Conservation (phyloP, 1,139 yeast species). For the Scheffersomyces illinoinensis region DNA sequence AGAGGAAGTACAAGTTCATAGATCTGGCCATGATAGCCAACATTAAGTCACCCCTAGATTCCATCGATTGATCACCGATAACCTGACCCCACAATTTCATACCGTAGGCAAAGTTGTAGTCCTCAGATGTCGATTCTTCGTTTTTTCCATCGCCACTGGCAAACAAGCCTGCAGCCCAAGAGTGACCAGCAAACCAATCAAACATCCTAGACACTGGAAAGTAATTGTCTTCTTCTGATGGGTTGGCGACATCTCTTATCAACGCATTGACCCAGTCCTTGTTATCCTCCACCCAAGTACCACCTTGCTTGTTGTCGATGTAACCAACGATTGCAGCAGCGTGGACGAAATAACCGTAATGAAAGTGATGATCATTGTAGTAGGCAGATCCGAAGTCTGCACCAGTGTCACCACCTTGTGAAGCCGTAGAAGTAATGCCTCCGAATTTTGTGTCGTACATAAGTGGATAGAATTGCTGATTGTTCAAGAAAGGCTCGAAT, state of each 20-base stretch:
- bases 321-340: conserved; percentile 77
- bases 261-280: conserved; percentile 65
- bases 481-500: conserved; percentile 47
- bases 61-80: conserved; percentile 71
- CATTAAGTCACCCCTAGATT: conserved; percentile 76
- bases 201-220: conserved; percentile 80
- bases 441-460: conserved; percentile 68
- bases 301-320: conserved; percentile 59
- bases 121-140: conserved; percentile 81
- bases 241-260: conserved; percentile 78
- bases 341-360: conserved; percentile 74
- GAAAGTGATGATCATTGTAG: conserved; percentile 81
- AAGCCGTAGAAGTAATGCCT: conserved; percentile 69
- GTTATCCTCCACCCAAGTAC: conserved; percentile 66
- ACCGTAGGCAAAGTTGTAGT: conserved; percentile 77
- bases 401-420: conserved; percentile 45
- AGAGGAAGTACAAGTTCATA: conserved; percentile 62
- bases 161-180: conserved; percentile 81
- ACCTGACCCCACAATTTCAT: conserved; percentile 81
- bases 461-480: conserved; percentile 58
- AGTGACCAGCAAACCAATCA: conserved; percentile 82
- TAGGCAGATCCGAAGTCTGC: conserved; percentile 59
- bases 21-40: conserved; percentile 63
- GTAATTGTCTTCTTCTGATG: conserved; percentile 55
- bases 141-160: conserved; percentile 74